Base-by-base conservation (phyloP, 2,329 filamentous ascomycete genomes). In the Intubia oerlemansii region DNA sequence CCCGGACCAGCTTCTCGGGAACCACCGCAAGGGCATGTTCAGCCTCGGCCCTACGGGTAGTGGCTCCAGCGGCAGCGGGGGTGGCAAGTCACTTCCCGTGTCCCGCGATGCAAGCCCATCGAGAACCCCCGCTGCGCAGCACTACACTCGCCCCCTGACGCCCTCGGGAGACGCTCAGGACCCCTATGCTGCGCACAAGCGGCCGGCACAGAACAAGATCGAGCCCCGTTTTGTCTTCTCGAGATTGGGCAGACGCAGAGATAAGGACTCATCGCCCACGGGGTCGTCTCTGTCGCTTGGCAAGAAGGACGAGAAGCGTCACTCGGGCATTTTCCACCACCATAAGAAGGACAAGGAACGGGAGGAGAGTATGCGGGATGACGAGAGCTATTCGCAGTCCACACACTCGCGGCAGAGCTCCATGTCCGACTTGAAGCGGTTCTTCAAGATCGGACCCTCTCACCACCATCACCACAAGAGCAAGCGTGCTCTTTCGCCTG, bases 351-450 rank as follows among this genome's bases (percentile, higher is more conserved):
- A 29, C 11, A 41, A 49, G 24, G 57, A n/a, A n/a, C n/a, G n/a
- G n/a, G n/a, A n/a, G n/a, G n/a, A n/a, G n/a, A n/a, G n/a, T 32
- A 53, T 62, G 24, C 21, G 23, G 7, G 49, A 56, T 31, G 54
- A 66, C 14, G 54, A 53, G 21, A 37, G 38, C 49, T 44, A 54
- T 31, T 52, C 52, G 3, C 59, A 62, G 35, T 59, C 53, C 36
- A 52, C 52, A 3, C 59, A 62, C 35, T 59, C 53, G 36, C 58
- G 62, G 28, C 68, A 79, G 34, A 71, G 77, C 14, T 93, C 88
- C 5, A 95, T 95, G 77, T 74, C 78, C 4, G 85, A 95, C 42
- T 52, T 98, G 35, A 93, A 92, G 53, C 67, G 88, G n/a, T 98
- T 98, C 48, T 91, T 98, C 58, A 88, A 74, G 50, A 71, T 81